phyloP scores from a whole-genome alignment of 176 grass and related monocot genomes.

The Avena atlantica region DNA sequence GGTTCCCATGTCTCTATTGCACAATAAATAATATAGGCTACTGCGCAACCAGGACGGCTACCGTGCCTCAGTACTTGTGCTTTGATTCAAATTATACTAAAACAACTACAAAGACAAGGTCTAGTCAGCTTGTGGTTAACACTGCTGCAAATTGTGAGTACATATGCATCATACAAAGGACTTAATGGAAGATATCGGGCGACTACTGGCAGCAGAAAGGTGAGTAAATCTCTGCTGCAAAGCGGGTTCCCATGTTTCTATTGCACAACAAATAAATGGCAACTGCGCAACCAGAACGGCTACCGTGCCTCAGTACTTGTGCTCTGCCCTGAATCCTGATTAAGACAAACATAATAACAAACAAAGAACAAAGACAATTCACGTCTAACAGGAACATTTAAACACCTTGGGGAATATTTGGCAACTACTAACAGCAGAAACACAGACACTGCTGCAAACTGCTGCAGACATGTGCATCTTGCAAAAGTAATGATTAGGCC shows the following conservation, averaged over 20 bases:
- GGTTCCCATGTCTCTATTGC: constrained; percentile 49
- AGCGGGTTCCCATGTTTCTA: constrained; percentile 41
- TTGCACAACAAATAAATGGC: constrained; percentile 49
- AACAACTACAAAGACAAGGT: not conserved
- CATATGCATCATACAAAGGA: not conserved
- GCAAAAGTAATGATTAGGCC: constrained; percentile 28
- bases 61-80: constrained; percentile 58
- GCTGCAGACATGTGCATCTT: constrained; percentile 27
- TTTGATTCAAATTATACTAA: not conserved
- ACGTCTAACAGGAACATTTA: not conserved
- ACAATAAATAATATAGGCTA: constrained; percentile 37
- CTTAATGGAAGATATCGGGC: not conserved
- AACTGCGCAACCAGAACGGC: constrained; percentile 29
- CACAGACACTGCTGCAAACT: constrained; percentile 36
- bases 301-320: constrained; percentile 56
- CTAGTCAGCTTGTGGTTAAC: not conserved
- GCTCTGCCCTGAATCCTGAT: constrained; percentile 2
- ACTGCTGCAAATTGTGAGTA: not conserved
- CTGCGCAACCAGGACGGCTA: constrained; percentile 29
- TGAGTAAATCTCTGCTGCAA: constrained; percentile 42
- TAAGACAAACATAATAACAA: not conserved
- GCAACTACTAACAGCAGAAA: constrained; percentile 18
- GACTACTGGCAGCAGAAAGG: constrained; percentile 53
- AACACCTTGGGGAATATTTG: not conserved
- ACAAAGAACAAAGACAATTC: not conserved